Base-by-base conservation (phyloP, 257 asterid genomes). In the Primulina tabacum region DNA sequence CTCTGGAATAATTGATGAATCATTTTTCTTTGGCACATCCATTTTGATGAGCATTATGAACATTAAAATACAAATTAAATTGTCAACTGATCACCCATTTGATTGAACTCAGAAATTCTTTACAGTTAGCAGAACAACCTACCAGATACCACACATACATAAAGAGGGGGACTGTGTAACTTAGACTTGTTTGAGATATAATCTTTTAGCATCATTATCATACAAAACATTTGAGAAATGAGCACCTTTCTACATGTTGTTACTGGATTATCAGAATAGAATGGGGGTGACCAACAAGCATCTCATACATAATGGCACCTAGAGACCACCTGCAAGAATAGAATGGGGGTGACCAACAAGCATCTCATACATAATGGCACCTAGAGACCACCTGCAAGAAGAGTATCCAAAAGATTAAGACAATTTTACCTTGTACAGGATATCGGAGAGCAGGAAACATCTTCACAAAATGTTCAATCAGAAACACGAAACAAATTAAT, bases 331-430 rank as follows among this genome's bases (percentile, higher is more conserved):
- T n/a, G n/a, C n/a, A n/a, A n/a, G n/a, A n/a, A n/a, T n/a, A n/a
- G n/a, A n/a, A n/a, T n/a, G n/a, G n/a, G n/a, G n/a, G 71, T 89
- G 89, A 52, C 98, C 98, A 60, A 92, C 83, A 40, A 92, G 96
- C 96, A 92, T 92, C 85, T 92, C 98, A 71, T 81, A 92, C 96
- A 89, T 81, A 47, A 92, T 86, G 29, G 94, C 95, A 62, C 98
- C 96, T 37, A 89, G 92, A 29, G 98, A 92, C 98, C 98, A 92
- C 96, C 98, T 92, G 85, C 71, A 77, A 65, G 57, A 63, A 65
- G 60, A 29, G 20, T 71, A 65, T 28, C 62, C 35, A 35, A 50
- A 68, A 52, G 68, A 65, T 26, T n/a, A 24, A 35, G 30, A 30
- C 24, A 52, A 18, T 6, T 18, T 65, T 70, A 38, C 11, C 47